These are phyloP conservation scores for Marasmius fiardii DNA, from an alignment of 1,284 basidiomycete genomes.

Conservation along the genomic window DNA sequence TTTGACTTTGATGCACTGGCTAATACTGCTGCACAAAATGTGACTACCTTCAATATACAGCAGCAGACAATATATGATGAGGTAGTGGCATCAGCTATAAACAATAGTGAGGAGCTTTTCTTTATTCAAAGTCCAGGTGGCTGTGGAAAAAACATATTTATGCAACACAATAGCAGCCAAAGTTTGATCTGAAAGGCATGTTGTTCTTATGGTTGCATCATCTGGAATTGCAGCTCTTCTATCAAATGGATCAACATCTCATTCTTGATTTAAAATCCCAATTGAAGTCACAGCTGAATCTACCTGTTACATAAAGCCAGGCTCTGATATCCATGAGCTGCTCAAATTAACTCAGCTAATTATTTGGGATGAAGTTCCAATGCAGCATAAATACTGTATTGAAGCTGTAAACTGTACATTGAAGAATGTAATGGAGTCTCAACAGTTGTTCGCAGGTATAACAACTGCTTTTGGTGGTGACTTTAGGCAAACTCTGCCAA, in stretches of 20 bases:
- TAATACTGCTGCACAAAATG: constrained; percentile 11
- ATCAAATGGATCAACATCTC: constrained; percentile 36
- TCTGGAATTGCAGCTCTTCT: constrained; percentile 43
- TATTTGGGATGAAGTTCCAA: constrained; percentile 38
- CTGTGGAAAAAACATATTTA: constrained; percentile 47
- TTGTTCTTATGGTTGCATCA: constrained; percentile 42
- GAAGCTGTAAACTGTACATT: constrained; percentile 31
- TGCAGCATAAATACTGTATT: constrained; percentile 28
- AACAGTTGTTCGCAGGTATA: constrained; percentile 35
- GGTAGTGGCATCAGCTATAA: constrained; percentile 27
- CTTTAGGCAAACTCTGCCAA: constrained; percentile 31
- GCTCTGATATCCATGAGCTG: constrained; percentile 23
- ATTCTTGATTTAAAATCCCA: constrained; percentile 43
- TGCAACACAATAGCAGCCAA: constrained; percentile 34
- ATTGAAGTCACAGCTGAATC: constrained; percentile 28
- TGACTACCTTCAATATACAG: constrained; percentile 30
- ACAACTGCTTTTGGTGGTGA: constrained; percentile 38
- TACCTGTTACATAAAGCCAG: constrained; percentile 28
- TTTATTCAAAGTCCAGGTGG: constrained; percentile 46
- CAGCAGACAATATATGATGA: constrained; percentile 31
- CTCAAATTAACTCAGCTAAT: constrained; percentile 25
- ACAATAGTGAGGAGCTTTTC: constrained; percentile 26
- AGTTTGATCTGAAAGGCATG: constrained; percentile 22
- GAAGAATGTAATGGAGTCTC: constrained; percentile 21
- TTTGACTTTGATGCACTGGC: constrained; percentile 26